These are phyloP conservation scores for Aspergillus luchuensis DNA, from an alignment of 2,329 filamentous ascomycete genomes.

Conservation along the genomic window DNA sequence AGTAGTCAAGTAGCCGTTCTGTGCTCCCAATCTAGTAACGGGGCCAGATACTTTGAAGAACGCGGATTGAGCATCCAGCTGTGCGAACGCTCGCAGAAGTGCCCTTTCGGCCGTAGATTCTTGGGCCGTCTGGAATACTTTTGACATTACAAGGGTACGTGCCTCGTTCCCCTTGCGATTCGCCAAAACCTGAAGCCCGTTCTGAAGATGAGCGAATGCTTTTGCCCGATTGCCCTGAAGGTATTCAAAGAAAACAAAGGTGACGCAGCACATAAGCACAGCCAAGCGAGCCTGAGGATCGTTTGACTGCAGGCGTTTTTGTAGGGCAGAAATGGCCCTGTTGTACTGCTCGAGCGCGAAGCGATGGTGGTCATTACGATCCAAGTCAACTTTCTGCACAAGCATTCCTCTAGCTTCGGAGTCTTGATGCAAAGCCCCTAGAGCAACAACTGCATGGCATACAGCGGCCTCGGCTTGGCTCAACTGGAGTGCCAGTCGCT, in stretches of 20 bases:
- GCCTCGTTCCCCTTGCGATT: background rate
- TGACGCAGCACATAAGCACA: slow-evolving; percentile 13
- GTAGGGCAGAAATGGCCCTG: background rate
- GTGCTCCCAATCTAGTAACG: background rate
- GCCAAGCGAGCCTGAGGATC: slow-evolving; percentile 10
- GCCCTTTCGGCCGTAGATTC: background rate
- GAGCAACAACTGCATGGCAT: slow-evolving; percentile 10
- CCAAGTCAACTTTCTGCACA: background rate
- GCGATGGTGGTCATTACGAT: slow-evolving; percentile 4
- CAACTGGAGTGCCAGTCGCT: background rate
- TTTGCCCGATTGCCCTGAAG: slow-evolving; percentile 8
- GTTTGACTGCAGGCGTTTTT: slow-evolving; percentile 4
- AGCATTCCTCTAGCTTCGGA: background rate
- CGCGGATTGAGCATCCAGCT: slow-evolving; percentile 6
- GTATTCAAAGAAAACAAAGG: slow-evolving; percentile 12
- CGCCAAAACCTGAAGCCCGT: slow-evolving; percentile 9
- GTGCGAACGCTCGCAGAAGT: slow-evolving; percentile 4
- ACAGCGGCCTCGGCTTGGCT: slow-evolving; percentile 12
- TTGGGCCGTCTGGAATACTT: background rate
- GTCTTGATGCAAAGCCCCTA: slow-evolving; percentile 11
- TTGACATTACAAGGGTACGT: background rate
- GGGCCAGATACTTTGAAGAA: background rate
- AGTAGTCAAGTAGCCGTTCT: background rate
- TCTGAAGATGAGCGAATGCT: slow-evolving; percentile 11
- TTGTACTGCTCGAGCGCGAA: slow-evolving; percentile 13